Evolutionary conservation across 2,329 filamentous ascomycete species (phyloP).

Genomic region (Cryphonectria naterciae): DNA sequence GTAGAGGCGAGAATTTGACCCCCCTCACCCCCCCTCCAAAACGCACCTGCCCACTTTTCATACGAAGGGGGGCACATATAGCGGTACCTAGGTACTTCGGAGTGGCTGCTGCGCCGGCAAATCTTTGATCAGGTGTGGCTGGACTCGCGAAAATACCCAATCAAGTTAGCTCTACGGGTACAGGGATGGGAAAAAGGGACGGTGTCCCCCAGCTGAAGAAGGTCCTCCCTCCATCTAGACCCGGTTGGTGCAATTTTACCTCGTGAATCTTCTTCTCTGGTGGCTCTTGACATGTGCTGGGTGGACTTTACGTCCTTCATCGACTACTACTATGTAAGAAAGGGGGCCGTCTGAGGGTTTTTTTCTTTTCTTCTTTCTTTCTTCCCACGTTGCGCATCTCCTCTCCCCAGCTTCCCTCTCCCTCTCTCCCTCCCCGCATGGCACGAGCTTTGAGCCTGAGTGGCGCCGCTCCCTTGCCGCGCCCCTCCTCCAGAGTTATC

Average conservation of each 20-base stretch:
- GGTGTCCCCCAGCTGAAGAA: background rate
- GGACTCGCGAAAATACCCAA: background rate
- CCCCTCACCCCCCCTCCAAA: background rate
- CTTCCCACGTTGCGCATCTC: background rate
- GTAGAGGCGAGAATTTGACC: constrained; percentile 5
- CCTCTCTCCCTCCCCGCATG: background rate
- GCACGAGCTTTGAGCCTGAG: background rate
- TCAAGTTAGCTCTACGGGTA: background rate
- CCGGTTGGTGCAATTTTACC: background rate
- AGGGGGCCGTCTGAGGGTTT: background rate
- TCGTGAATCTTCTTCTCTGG: background rate
- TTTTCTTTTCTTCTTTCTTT: no score
- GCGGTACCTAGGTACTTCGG: background rate
- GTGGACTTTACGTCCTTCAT: no score
- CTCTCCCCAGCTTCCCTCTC: background rate
- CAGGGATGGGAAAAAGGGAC: background rate
- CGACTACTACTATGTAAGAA: background rate
- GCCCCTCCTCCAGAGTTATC: no score
- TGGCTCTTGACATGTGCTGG: background rate
- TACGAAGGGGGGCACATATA: background rate
- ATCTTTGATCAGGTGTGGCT: background rate
- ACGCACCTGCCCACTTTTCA: background rate
- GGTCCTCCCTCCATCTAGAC: background rate
- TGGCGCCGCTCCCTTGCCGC: background rate
- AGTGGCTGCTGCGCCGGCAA: constrained; percentile 6